These are phyloP conservation scores for Starmerella sirachaensis DNA, from an alignment of 805 yeast genomes.

Conservation along the genomic window DNA sequence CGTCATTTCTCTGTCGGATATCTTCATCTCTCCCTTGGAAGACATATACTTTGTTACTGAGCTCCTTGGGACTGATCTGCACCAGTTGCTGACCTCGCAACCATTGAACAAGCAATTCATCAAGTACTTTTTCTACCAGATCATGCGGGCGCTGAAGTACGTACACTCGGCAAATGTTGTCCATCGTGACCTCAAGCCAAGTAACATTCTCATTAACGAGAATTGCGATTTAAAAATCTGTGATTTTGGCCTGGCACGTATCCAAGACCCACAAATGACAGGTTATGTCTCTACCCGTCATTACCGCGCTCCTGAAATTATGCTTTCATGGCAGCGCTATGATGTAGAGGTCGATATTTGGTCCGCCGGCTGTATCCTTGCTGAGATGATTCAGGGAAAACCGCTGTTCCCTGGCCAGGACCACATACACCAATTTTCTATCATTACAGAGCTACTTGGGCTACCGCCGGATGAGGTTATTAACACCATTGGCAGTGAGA, in stretches of 20 bases:
- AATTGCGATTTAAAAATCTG: conserved; percentile 85
- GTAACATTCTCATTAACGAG: conserved; percentile 71
- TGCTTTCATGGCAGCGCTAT: conserved; percentile 97
- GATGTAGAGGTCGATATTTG: conserved; percentile 95
- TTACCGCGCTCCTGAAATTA: conserved; percentile 95
- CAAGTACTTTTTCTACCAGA: conserved; percentile 92
- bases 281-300: conserved; percentile 94
- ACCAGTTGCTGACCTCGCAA: conserved; percentile 76
- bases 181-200: conserved; percentile 77
- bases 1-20: conserved; percentile 82
- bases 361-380: conserved; percentile 95
- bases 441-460: conserved; percentile 90
- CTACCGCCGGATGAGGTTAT: conserved; percentile 95
- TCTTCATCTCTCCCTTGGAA: conserved; percentile 85
- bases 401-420: conserved; percentile 97
- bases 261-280: conserved; percentile 98
- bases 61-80: conserved; percentile 91
- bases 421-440: conserved; percentile 95
- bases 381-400: conserved; percentile 95
- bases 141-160: conserved; percentile 72
- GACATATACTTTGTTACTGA: conserved; percentile 95
- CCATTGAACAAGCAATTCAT: conserved; percentile 94
- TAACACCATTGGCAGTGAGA: conserved; percentile 90
- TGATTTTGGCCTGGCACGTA: conserved; percentile 90
- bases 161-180: conserved; percentile 89